Evolutionary conservation across 352 stramenopile species (phyloP).

Genomic region (Pythium guiyangense): DNA sequence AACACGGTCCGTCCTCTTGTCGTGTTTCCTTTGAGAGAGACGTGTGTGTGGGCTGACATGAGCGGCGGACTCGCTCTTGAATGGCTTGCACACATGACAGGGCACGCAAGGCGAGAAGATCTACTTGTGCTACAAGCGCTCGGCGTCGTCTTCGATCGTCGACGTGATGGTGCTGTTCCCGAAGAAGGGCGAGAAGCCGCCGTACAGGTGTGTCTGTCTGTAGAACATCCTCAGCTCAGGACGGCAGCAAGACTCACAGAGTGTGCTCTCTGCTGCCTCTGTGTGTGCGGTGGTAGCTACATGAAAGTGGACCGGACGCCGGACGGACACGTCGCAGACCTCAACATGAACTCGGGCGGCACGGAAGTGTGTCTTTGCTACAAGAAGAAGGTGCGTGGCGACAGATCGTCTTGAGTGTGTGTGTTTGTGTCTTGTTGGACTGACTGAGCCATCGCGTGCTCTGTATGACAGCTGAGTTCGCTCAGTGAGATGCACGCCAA

Average conservation of each 20-base stretch:
- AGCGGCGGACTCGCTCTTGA: not conserved
- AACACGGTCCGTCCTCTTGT: constrained; percentile 43
- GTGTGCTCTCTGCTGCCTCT: not conserved
- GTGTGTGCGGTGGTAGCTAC: constrained; percentile 28
- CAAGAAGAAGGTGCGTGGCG: constrained; percentile 60
- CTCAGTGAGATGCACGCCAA: constrained; percentile 34
- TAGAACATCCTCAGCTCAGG: no score
- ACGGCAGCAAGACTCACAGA: not conserved
- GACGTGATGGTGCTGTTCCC: constrained; percentile 73
- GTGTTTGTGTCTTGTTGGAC: not conserved
- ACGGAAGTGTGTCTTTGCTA: constrained; percentile 79
- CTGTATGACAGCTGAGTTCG: constrained; percentile 20
- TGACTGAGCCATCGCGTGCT: not conserved
- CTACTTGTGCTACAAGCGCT: constrained; percentile 75
- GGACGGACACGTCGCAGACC: constrained; percentile 58
- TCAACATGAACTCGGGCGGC: constrained; percentile 67
- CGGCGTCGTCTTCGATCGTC: constrained; percentile 47
- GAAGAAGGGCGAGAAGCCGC: constrained; percentile 78
- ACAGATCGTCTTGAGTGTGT: no score
- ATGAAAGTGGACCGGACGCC: constrained; percentile 74
- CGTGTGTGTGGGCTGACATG: not conserved
- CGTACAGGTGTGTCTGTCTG: constrained; percentile 50
- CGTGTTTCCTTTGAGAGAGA: not conserved
- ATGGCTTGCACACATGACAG: constrained; percentile 16
- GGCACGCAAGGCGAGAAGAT: constrained; percentile 81